Conservation (phyloP, 140 eudicot genomes). For the Flaveria floridana region DNA sequence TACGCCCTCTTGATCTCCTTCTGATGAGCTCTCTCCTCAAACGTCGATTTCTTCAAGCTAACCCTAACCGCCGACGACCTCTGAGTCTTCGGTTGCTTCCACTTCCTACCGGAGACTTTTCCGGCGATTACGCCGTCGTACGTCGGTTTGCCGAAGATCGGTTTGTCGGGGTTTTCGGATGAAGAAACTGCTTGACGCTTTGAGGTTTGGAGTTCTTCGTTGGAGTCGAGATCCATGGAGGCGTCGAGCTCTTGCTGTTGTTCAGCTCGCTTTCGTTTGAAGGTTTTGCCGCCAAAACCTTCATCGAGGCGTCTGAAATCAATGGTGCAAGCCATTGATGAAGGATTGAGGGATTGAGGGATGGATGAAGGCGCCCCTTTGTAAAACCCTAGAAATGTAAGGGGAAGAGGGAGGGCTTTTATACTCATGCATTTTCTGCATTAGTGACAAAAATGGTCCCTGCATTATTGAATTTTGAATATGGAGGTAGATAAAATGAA, state of each 20-base stretch:
- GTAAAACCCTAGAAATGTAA: constrained; percentile 34
- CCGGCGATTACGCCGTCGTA: constrained; percentile 90
- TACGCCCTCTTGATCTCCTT: constrained; percentile 90
- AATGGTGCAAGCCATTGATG: constrained; percentile 82
- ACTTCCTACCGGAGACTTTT: constrained; percentile 62
- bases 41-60: constrained; percentile 51
- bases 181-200: constrained; percentile 65
- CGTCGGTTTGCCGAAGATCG: constrained; percentile 60
- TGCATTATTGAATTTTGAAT: not conserved
- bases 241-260: constrained; percentile 41
- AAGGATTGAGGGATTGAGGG: not conserved
- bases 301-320: constrained; percentile 82
- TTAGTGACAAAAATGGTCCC: constrained; percentile 16
- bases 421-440: not conserved
- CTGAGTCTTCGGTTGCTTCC: constrained; percentile 58
- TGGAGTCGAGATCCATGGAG: constrained; percentile 42
- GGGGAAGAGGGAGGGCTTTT: constrained; percentile 13
- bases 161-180: constrained; percentile 56
- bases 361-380: constrained; percentile 21
- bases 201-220: constrained; percentile 30
- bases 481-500: too few relatives aligned
- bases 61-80: constrained; percentile 65
- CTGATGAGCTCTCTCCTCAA: constrained; percentile 62
- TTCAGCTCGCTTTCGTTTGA: constrained; percentile 78
- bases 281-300: constrained; percentile 95